Evolutionary conservation across 805 yeast species (phyloP).

Genomic region (Isabelozyma heimii): DNA sequence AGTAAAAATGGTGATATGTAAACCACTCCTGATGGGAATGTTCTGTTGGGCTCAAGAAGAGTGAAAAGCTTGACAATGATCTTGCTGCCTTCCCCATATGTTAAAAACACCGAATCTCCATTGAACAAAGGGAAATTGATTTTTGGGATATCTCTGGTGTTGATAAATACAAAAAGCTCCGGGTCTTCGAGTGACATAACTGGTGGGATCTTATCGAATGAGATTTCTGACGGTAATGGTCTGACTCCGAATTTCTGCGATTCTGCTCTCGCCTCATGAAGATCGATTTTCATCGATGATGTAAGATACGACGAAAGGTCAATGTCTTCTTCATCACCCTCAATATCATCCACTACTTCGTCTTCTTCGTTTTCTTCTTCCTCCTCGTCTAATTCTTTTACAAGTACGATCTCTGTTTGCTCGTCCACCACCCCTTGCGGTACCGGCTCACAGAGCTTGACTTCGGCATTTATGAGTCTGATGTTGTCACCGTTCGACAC

Average conservation of each 20-base stretch:
- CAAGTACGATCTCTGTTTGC: constrained; percentile 53
- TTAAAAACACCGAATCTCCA: constrained; percentile 59
- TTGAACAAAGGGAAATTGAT: constrained; percentile 59
- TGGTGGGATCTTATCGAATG: constrained; percentile 18
- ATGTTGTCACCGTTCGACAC: constrained; percentile 43
- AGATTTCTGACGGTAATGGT: constrained; percentile 28
- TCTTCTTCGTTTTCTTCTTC: constrained; percentile 2
- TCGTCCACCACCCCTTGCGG: constrained; percentile 58
- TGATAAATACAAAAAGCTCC: constrained; percentile 39
- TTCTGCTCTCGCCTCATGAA: not conserved
- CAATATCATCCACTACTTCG: constrained; percentile 7
- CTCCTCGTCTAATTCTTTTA: constrained; percentile 24
- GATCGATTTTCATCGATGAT: constrained; percentile 20
- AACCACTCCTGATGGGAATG: constrained; percentile 34
- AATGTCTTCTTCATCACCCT: constrained; percentile 11
- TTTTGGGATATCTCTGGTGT: constrained; percentile 47
- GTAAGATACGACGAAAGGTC: constrained; percentile 34
- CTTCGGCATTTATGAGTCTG: constrained; percentile 45
- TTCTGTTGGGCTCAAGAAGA: constrained; percentile 59
- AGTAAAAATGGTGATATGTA: constrained; percentile 64
- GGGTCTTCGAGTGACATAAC: constrained; percentile 31
- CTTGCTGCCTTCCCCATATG: constrained; percentile 6
- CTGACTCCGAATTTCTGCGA: constrained; percentile 15
- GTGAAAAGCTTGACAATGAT: constrained; percentile 49
- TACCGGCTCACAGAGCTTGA: constrained; percentile 68